Evolutionary conservation across 2,329 filamentous ascomycete species (phyloP), one percentile per base, ranked within the genome.

Genomic region (Mycosphaerella sp.): DNA sequence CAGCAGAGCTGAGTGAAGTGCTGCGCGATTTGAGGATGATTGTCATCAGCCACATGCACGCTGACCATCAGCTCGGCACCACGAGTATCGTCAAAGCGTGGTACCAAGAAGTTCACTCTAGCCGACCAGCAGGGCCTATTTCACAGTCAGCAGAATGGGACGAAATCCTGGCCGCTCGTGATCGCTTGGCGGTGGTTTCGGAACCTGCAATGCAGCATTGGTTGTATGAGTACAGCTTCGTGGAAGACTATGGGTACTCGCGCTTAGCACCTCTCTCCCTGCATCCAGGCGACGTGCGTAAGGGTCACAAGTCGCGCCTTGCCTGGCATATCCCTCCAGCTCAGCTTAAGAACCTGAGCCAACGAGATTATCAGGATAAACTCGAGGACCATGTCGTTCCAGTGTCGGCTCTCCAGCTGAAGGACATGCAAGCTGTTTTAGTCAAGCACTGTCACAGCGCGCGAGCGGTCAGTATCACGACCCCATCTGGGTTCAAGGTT

Each of bases 1-100:
- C 76, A 0, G 75, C 81, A 4, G 79, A 87, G 57, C 73, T 91
- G 3, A 74, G 74, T 25, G 75, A 83, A n/a, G 76, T 95, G 10
- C 73, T 98, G n/a, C 78, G 75, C 53, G 83, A 94, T 56, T 75
- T 98, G 39, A 85, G 84, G 48, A 80, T 82, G 59, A 84, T 98
- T 56, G 95, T 89, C 82, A 93, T 98, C 70, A 95, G 88, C 68
- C 93, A 98, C 71, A 75, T 95, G 56, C 93, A 98, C 69, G 93
- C 93, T 4, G 93, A 98, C 71, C 93, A 98, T 70, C 93, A 97
- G 65, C 79, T 98, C 16, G 93, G 93, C 25, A 87, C 83, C 1
- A 77, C 81, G n/a, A 80, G 83, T 5, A 74, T 97, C n/a, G 81
- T 97, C 63, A 84, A 80, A 62, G 87, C 86, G 5, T 95, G 89